Evolutionary conservation across 2,329 filamentous ascomycete genomes (phyloP).

Genomic region (Diplodia scrobiculata): DNA sequence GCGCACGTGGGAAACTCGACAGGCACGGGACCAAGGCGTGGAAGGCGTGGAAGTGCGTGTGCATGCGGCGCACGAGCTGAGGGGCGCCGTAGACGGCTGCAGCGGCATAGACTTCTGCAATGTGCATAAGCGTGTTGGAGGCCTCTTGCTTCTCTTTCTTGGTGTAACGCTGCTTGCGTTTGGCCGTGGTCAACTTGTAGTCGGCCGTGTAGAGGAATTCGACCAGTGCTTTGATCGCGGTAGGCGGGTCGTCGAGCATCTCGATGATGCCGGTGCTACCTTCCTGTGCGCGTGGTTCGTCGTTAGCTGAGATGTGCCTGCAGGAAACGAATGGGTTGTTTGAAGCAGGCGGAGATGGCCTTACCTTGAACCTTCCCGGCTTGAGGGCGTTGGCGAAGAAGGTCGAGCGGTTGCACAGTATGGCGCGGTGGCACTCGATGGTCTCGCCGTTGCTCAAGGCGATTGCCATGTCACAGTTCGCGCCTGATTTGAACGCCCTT

Average conservation of each 20-base stretch:
- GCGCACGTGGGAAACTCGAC: neutral
- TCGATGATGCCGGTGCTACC: neutral
- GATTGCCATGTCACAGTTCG: neutral
- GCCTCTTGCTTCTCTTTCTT: neutral
- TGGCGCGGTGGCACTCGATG: neutral
- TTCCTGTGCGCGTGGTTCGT: neutral
- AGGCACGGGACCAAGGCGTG: neutral
- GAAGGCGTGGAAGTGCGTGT: neutral
- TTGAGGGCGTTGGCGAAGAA: conserved; percentile 21
- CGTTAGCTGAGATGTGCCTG: too few relatives aligned
- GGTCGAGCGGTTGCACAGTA: neutral
- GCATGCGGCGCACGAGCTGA: neutral
- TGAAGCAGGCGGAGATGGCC: too few relatives aligned
- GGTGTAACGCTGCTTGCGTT: too few relatives aligned
- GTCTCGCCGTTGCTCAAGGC: neutral
- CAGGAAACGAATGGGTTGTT: too few relatives aligned
- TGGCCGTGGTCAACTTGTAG: neutral
- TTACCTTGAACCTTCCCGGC: conserved; percentile 8
- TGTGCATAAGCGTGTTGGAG: neutral
- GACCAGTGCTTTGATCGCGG: neutral
- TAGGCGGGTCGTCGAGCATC: neutral
- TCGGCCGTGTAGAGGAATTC: conserved; percentile 2
- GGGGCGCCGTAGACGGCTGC: neutral
- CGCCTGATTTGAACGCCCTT: neutral
- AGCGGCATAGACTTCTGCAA: neutral